phyloP scores from a whole-genome alignment of 352 stramenopile genomes.

The Phytophthora capsici region DNA sequence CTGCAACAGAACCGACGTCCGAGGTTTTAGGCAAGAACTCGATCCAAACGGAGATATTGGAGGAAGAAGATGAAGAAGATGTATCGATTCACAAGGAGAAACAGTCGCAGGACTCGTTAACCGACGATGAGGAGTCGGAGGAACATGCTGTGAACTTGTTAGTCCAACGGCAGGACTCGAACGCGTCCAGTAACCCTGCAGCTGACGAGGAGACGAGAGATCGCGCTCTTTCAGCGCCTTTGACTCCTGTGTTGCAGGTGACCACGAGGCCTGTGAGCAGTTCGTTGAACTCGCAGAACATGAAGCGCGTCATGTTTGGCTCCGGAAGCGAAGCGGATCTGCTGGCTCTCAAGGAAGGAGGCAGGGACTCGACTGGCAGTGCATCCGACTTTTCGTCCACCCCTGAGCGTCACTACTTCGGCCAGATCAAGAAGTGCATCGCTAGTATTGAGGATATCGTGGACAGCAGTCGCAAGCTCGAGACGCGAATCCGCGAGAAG shows the following conservation, averaged over 20 bases:
- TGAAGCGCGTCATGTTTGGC: slow-evolving; percentile 34
- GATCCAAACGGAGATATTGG: slow-evolving; percentile 8
- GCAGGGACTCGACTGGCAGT: slow-evolving; percentile 29
- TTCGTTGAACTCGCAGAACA: slow-evolving; percentile 23
- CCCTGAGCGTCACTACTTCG: slow-evolving; percentile 32
- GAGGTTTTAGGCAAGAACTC: slow-evolving; percentile 28
- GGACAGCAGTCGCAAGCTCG: slow-evolving; percentile 36
- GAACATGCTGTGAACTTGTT: not conserved
- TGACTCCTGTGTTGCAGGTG: slow-evolving; percentile 16
- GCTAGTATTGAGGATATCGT: slow-evolving; percentile 39
- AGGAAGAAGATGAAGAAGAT: slow-evolving; percentile 13
- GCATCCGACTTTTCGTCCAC: slow-evolving; percentile 31
- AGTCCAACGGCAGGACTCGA: slow-evolving; percentile 8
- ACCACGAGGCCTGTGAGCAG: slow-evolving; percentile 20
- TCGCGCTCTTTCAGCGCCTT: slow-evolving; percentile 17
- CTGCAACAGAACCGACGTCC: slow-evolving; percentile 23
- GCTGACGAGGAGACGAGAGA: slow-evolving; percentile 18
- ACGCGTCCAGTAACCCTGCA: slow-evolving; percentile 17
- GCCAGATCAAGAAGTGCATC: slow-evolving; percentile 39
- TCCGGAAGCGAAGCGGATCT: slow-evolving; percentile 12
- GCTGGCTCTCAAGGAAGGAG: slow-evolving; percentile 26
- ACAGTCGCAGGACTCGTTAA: slow-evolving; percentile 17
- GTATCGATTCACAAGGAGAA: slow-evolving; percentile 11
- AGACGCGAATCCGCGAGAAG: slow-evolving; percentile 30
- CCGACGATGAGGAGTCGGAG: slow-evolving; percentile 24